A percentile compares a stretch with the other conserved stretches of the same genome.
Evolutionary conservation across 148 eudicot genomes (phyloP).

Genomic region (Chenopodium formosanum): DNA sequence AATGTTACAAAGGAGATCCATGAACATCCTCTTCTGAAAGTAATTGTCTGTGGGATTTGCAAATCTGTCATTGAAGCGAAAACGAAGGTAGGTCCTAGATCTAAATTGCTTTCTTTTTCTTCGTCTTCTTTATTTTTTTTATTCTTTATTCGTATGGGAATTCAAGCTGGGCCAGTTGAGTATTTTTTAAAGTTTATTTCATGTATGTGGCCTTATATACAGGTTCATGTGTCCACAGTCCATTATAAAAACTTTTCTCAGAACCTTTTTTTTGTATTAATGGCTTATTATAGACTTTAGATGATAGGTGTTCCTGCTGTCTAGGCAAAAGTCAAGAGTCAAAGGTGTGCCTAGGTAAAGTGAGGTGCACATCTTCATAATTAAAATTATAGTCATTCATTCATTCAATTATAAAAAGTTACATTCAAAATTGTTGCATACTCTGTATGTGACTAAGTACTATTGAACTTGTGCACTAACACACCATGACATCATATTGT

Average conservation of each 20-base stretch:
- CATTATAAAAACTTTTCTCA: neutral
- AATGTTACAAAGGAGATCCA: slow-evolving; percentile 41
- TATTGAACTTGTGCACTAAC: too few species aligned
- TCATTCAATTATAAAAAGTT: too few species aligned
- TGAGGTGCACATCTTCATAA: neutral
- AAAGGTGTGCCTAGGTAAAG: neutral
- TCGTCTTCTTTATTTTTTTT: neutral
- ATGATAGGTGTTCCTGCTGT: too few species aligned
- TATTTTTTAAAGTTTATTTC: neutral
- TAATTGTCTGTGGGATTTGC: slow-evolving; percentile 65
- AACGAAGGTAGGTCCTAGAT: slow-evolving; percentile 42
- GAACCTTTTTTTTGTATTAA: neutral
- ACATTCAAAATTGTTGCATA: too few species aligned
- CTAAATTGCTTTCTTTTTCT: neutral
- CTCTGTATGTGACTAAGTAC: too few species aligned
- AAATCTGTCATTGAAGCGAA: slow-evolving; percentile 49
- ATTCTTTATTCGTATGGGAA: neutral
- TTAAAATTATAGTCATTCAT: neutral
- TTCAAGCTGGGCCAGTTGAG: neutral
- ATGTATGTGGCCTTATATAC: neutral
- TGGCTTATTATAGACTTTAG: neutral
- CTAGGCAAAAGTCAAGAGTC: neutral
- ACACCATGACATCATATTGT: neutral
- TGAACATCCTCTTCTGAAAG: slow-evolving; percentile 66
- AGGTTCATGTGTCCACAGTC: neutral